phyloP scores from a whole-genome alignment of 1,139 yeast genomes.

The Ogataea hybrid region DNA sequence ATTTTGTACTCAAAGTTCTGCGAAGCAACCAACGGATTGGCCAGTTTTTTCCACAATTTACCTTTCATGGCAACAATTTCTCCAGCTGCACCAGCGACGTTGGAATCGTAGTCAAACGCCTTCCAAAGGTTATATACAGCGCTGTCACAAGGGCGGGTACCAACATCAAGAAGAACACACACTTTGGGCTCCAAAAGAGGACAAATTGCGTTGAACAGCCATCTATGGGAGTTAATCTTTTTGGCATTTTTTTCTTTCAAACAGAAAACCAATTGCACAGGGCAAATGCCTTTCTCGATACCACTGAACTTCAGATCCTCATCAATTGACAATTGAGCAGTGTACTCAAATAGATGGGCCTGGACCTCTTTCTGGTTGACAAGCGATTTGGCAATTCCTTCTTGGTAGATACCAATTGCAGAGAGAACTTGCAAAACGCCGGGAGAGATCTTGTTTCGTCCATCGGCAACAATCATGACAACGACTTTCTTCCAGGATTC shows the following conservation, averaged over 20 bases:
- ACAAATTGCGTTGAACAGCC: constrained; percentile 92
- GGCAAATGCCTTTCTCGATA: constrained; percentile 78
- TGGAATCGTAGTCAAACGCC: constrained; percentile 92
- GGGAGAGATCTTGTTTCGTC: constrained; percentile 80
- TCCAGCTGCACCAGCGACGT: constrained; percentile 98
- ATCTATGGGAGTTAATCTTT: constrained; percentile 91
- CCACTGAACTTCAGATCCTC: constrained; percentile 72
- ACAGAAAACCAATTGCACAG: constrained; percentile 89
- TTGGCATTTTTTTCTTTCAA: constrained; percentile 85
- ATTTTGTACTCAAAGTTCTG: constrained; percentile 96
- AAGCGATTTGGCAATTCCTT: constrained; percentile 89
- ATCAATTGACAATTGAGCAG: constrained; percentile 58
- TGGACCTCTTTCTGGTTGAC: constrained; percentile 88
- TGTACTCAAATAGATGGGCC: constrained; percentile 92
- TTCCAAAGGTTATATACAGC: constrained; percentile 94
- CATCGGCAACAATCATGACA: constrained; percentile 88
- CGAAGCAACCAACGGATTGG: constrained; percentile 92
- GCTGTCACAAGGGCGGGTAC: constrained; percentile 82
- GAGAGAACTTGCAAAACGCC: constrained; percentile 83
- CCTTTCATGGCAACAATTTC: constrained; percentile 95
- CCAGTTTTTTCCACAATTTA: constrained; percentile 70
- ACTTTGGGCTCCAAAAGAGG: constrained; percentile 90
- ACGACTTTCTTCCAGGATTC: constrained; percentile 96
- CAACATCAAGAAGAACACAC: constrained; percentile 82
- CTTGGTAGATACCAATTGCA: constrained; percentile 95